Conservation (phyloP, 2,329 filamentous ascomycete species). For the Epichloe typhina region DNA sequence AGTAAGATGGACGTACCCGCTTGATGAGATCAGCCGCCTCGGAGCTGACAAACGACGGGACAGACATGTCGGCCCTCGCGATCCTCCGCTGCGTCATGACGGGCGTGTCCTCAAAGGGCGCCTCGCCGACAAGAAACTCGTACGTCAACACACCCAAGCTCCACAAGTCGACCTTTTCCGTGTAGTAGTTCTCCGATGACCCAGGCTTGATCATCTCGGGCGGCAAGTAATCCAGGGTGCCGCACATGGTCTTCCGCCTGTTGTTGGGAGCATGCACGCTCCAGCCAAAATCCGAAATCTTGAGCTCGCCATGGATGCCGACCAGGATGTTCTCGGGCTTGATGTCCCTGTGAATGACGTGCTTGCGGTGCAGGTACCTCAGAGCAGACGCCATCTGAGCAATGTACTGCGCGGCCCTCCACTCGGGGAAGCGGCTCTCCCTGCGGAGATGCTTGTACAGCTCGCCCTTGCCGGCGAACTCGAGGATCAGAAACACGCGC, state of each 20-base stretch:
- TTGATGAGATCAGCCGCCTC: constrained; percentile 91
- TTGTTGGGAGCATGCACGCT: constrained; percentile 95
- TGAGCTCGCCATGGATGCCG: constrained; percentile 94
- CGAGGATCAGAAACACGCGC: constrained; percentile 58
- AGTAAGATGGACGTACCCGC: constrained; percentile 41
- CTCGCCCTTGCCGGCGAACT: constrained; percentile 53
- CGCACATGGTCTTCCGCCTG: constrained; percentile 87
- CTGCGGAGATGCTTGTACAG: constrained; percentile 58
- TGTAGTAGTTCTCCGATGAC: constrained; percentile 74
- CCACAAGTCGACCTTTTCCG: constrained; percentile 94
- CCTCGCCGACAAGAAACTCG: constrained; percentile 91
- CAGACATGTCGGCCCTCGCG: constrained; percentile 76
- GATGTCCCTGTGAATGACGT: constrained; percentile 21
- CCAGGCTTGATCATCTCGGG: constrained; percentile 92
- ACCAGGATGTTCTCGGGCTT: constrained; percentile 24
- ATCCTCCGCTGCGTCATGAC: constrained; percentile 92
- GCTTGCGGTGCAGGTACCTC: constrained; percentile 18
- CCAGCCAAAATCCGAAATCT: constrained; percentile 98
- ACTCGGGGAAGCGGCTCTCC: constrained; percentile 55
- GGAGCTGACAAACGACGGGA: constrained; percentile 78
- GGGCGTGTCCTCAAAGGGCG: constrained; percentile 90
- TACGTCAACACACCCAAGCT: constrained; percentile 89
- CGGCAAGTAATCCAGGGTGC: constrained; percentile 91
- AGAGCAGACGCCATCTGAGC: constrained; percentile 49
- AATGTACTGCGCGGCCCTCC: constrained; percentile 57